Conservation (phyloP, 208 protist species). For the Acanthamoeba royreba region DNA sequence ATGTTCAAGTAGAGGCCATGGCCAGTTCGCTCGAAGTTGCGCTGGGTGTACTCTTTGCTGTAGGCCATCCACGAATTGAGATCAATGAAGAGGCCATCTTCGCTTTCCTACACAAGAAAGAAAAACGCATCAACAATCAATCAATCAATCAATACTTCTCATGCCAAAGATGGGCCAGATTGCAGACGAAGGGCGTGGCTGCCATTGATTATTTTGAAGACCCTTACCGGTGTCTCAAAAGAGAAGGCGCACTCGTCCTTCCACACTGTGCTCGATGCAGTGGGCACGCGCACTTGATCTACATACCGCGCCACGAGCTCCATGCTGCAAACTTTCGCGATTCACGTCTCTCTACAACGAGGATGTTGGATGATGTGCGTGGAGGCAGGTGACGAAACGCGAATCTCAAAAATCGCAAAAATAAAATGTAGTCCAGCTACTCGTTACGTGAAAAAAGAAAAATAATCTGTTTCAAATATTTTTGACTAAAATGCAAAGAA, state of each 20-base stretch:
- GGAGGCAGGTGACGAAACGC: too few species aligned
- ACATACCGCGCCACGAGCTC: neutral
- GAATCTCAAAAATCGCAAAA: too few species aligned
- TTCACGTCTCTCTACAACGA: too few species aligned
- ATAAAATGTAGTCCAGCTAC: too few species aligned
- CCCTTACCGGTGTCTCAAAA: neutral
- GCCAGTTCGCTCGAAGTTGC: neutral
- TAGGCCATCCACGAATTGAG: slow-evolving; percentile 6
- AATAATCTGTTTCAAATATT: too few species aligned
- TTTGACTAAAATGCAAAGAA: too few species aligned
- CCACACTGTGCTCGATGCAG: neutral
- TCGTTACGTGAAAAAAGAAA: too few species aligned
- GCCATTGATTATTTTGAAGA: neutral
- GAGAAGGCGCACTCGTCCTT: slow-evolving; percentile 28
- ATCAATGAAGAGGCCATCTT: slow-evolving; percentile 35
- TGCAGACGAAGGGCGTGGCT: neutral
- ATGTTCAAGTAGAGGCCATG: slow-evolving; percentile 38
- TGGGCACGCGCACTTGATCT: neutral
- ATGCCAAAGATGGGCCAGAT: neutral
- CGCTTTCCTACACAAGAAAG: neutral
- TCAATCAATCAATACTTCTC: too few species aligned
- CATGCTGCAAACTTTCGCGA: too few species aligned
- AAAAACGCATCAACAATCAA: neutral
- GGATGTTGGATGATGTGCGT: too few species aligned
- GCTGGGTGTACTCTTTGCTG: neutral